These are phyloP conservation scores for Ploettnerulaceae sp. DNA, from an alignment of 2,329 filamentous ascomycete species.

Conservation along the genomic window DNA sequence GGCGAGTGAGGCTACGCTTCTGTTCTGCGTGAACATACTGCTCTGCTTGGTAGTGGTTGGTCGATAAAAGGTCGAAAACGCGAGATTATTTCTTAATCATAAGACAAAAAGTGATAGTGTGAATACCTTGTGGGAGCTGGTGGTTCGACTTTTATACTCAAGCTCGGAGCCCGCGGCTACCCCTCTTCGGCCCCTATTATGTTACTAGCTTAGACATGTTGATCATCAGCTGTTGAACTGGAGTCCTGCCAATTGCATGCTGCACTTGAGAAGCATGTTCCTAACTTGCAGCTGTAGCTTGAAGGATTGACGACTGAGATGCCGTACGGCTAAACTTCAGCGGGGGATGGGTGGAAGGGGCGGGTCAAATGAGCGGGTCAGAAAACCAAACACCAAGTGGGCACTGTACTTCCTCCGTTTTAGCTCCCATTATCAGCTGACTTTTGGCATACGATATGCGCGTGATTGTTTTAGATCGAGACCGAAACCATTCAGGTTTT, in stretches of 20 bases:
- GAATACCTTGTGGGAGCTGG: not conserved
- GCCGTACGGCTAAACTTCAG: not conserved
- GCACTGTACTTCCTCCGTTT: no score
- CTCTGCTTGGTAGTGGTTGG: not conserved
- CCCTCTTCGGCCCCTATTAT: not conserved
- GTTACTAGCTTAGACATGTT: not conserved
- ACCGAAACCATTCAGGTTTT: no score
- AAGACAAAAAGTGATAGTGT: not conserved
- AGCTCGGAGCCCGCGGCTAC: not conserved
- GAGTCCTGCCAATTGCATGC: slow-evolving; percentile 3
- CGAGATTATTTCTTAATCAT: no score
- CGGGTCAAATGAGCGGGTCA: no score
- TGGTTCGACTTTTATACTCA: not conserved
- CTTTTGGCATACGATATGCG: no score
- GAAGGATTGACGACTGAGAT: not conserved
- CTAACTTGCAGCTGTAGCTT: not conserved
- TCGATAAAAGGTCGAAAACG: no score
- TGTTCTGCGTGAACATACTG: slow-evolving; percentile 17
- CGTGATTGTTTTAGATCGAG: no score
- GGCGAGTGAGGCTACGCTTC: slow-evolving; percentile 14
- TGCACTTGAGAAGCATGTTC: slow-evolving; percentile 1
- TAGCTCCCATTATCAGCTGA: no score
- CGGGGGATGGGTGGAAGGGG: not conserved
- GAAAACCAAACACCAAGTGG: no score
- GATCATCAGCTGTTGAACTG: not conserved